A percentile compares a stretch with the other conserved stretches of the same genome.
These are phyloP conservation scores for Rhytidiadelphus loreus DNA, from an alignment of 225 moss, liverwort and hornwort genomes.

Conservation along the genomic window DNA sequence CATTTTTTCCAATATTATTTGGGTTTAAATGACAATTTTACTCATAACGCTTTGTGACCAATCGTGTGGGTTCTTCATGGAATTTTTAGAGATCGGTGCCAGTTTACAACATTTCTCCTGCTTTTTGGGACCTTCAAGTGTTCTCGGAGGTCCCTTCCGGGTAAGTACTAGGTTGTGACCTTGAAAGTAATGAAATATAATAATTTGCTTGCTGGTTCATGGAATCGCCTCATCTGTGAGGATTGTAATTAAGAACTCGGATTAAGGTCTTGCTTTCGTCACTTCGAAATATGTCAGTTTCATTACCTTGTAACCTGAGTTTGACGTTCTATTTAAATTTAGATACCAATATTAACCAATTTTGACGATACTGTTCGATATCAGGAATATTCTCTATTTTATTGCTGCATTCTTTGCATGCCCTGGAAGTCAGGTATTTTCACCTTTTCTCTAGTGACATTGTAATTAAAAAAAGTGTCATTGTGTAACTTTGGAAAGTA, in stretches of 20 bases:
- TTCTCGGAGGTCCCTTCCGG: slow-evolving; percentile 72
- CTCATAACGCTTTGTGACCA: neutral
- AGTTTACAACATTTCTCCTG: slow-evolving; percentile 36
- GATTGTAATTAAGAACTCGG: neutral
- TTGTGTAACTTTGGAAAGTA: neutral
- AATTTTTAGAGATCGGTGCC: slow-evolving; percentile 48
- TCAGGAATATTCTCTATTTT: slow-evolving; percentile 76
- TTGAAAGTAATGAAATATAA: neutral
- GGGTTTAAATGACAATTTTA: neutral
- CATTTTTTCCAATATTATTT: neutral
- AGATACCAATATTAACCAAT: neutral
- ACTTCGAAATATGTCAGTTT: neutral
- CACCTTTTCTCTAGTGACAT: neutral
- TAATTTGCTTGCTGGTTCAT: neutral
- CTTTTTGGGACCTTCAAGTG: slow-evolving; percentile 83
- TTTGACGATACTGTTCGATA: neutral
- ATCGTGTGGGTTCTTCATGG: neutral
- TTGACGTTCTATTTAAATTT: neutral
- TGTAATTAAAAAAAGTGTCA: neutral
- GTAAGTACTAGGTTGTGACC: slow-evolving; percentile 30
- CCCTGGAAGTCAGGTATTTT: slow-evolving; percentile 59
- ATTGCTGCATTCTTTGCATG: slow-evolving; percentile 49
- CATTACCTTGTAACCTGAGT: neutral
- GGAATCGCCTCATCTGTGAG: neutral
- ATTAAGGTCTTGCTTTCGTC: neutral